Evolutionary conservation across 768 basidiomycete species (phyloP).

Genomic region (Macrocybe gigantea): DNA sequence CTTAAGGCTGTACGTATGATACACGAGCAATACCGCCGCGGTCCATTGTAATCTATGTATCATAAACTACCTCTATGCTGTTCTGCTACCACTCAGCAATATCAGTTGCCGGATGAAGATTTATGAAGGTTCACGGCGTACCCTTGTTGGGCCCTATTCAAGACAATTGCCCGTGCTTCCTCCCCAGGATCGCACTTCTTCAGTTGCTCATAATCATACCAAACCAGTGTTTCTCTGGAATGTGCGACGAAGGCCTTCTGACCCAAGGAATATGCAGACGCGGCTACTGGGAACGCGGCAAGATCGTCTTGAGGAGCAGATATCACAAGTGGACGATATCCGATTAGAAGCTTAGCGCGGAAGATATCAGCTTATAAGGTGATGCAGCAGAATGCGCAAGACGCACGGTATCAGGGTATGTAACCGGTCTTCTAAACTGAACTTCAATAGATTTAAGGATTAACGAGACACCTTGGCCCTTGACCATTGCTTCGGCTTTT

Average conservation of each 20-base stretch:
- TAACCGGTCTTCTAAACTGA: slow-evolving; percentile 65
- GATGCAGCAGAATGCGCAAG: neutral
- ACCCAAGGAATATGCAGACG: slow-evolving; percentile 57
- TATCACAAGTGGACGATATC: slow-evolving; percentile 17
- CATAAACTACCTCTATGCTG: too few species aligned
- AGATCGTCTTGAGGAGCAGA: slow-evolving; percentile 47
- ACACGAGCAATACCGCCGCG: too few species aligned
- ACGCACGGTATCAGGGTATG: slow-evolving; percentile 70
- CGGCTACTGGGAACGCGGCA: slow-evolving; percentile 43
- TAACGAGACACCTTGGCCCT: slow-evolving; percentile 60
- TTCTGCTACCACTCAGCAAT: too few species aligned
- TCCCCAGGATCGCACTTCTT: slow-evolving; percentile 61
- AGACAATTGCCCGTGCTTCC: slow-evolving; percentile 30
- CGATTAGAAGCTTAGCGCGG: slow-evolving; percentile 4
- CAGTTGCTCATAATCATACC: slow-evolving; percentile 72
- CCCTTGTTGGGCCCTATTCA: slow-evolving; percentile 9
- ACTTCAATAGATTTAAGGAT: slow-evolving; percentile 70
- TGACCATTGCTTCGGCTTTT: slow-evolving; percentile 51
- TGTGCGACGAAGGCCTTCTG: slow-evolving; percentile 62
- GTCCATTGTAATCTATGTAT: too few species aligned
- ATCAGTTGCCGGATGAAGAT: too few species aligned
- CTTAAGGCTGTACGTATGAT: too few species aligned
- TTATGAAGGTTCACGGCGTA: too few species aligned
- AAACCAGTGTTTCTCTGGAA: slow-evolving; percentile 60
- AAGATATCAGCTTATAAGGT: slow-evolving; percentile 16